These are phyloP conservation scores for Medicago truncatula DNA, from an alignment of 306 rosid species.

Conservation along the genomic window DNA sequence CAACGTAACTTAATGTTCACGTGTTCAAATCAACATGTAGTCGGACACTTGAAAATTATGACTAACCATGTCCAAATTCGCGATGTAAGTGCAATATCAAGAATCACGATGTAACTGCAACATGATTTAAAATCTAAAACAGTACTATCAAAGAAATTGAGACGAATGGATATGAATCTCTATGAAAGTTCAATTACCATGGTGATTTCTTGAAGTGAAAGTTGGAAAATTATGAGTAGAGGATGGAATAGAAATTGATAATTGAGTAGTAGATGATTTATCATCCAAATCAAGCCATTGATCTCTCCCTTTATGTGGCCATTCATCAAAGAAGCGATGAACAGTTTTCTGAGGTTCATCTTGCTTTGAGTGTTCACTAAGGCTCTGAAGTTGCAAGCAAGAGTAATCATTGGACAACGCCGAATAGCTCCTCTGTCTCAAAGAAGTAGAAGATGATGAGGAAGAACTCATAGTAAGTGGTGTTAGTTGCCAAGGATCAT, in stretches of 20 bases:
- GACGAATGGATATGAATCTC: not conserved
- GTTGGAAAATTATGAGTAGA: slow-evolving; percentile 65
- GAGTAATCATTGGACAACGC: slow-evolving; percentile 59
- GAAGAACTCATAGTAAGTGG: slow-evolving; percentile 79
- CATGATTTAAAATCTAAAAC: not conserved
- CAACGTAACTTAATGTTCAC: not conserved
- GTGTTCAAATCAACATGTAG: not conserved
- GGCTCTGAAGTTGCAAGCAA: slow-evolving; percentile 70
- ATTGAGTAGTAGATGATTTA: slow-evolving; percentile 76
- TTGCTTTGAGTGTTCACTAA: slow-evolving; percentile 47
- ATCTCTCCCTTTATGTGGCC: slow-evolving; percentile 72
- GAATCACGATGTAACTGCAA: not conserved
- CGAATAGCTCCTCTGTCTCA: slow-evolving; percentile 61
- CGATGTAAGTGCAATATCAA: not conserved
- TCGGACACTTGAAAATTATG: not conserved
- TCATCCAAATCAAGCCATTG: slow-evolving; percentile 85
- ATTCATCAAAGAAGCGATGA: slow-evolving; percentile 87
- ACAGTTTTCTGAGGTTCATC: slow-evolving; percentile 74
- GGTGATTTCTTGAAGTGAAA: slow-evolving; percentile 61
- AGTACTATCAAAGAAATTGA: not conserved
- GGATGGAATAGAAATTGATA: slow-evolving; percentile 82
- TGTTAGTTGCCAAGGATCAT: slow-evolving; percentile 75
- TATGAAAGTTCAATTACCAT: slow-evolving; percentile 44
- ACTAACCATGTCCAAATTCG: not conserved
- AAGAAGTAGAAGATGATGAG: slow-evolving; percentile 55